phyloP scores from a whole-genome alignment of 495 filamentous ascomycete genomes.

The Aspergillus mulundensis region DNA sequence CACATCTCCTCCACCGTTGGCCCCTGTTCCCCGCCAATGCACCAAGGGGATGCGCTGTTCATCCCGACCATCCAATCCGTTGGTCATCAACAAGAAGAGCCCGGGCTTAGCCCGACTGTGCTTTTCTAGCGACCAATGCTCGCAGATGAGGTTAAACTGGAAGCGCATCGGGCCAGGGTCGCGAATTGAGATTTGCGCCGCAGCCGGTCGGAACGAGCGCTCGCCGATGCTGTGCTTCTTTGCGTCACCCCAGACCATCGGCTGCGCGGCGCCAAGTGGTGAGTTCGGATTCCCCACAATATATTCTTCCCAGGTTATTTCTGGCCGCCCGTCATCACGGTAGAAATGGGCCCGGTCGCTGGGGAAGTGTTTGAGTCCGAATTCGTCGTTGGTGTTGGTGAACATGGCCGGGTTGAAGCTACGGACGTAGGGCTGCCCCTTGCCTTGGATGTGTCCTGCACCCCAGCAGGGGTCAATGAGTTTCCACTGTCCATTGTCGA shows the following conservation, averaged over 20 bases:
- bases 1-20: constrained; percentile 59
- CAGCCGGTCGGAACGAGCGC: constrained; percentile 55
- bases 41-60: constrained; percentile 62
- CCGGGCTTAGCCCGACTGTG: constrained; percentile 61
- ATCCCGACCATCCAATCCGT: constrained; percentile 61
- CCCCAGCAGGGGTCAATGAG: constrained; percentile 92
- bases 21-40: constrained; percentile 34
- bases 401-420: constrained; percentile 69
- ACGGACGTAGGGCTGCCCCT: constrained; percentile 55
- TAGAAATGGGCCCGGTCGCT: constrained; percentile 62
- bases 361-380: constrained; percentile 78
- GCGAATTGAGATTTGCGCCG: constrained; percentile 54
- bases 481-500: constrained; percentile 86
- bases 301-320: constrained; percentile 76
- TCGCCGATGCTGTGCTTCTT: constrained; percentile 61
- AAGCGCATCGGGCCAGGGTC: constrained; percentile 59
- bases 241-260: constrained; percentile 49
- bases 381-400: constrained; percentile 74
- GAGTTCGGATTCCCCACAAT: constrained; percentile 50
- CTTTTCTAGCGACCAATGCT: constrained; percentile 68
- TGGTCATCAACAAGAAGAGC: constrained; percentile 61
- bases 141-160: constrained; percentile 68
- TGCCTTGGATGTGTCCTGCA: constrained; percentile 57
- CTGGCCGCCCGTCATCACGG: constrained; percentile 54
- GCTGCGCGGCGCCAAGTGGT: constrained; percentile 36